Conservation (phyloP, 2,329 filamentous ascomycete species). For the Alternaria conjuncta region DNA sequence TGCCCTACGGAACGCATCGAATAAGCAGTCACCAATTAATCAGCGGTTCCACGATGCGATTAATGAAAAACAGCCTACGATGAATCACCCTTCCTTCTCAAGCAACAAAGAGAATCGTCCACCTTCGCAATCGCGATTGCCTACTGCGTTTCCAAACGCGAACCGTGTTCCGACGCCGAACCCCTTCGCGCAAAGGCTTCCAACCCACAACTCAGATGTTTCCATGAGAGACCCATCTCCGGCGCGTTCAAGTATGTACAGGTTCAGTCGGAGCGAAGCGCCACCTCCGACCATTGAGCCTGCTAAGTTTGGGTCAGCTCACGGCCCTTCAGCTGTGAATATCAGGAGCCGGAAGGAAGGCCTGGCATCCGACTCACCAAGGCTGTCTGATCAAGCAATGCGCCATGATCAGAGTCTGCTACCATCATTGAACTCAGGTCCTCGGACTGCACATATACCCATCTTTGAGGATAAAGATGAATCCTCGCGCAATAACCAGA, state of each 20-base stretch:
- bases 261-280: conserved; percentile 10
- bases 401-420: conserved; percentile 27
- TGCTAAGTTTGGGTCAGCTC: conserved; percentile 24
- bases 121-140: conserved; percentile 14
- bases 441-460: neutral
- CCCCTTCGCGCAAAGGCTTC: conserved; percentile 20
- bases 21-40: conserved; percentile 16
- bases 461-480: neutral
- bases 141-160: conserved; percentile 13
- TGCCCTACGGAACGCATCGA: conserved; percentile 12
- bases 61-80: conserved; percentile 3
- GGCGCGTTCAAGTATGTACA: conserved; percentile 19
- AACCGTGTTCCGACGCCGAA: conserved; percentile 29
- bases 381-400: conserved; percentile 5
- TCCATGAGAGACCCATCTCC: conserved; percentile 31
- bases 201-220: conserved; percentile 24
- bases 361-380: conserved; percentile 7
- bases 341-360: conserved; percentile 40
- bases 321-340: conserved; percentile 16
- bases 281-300: neutral
- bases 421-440: neutral
- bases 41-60: neutral
- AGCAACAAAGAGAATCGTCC: conserved; percentile 28
- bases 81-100: conserved; percentile 12
- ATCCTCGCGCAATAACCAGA: neutral